Base-by-base conservation (phyloP, 352 stramenopile genomes). In the Pythium pyrilobum region DNA sequence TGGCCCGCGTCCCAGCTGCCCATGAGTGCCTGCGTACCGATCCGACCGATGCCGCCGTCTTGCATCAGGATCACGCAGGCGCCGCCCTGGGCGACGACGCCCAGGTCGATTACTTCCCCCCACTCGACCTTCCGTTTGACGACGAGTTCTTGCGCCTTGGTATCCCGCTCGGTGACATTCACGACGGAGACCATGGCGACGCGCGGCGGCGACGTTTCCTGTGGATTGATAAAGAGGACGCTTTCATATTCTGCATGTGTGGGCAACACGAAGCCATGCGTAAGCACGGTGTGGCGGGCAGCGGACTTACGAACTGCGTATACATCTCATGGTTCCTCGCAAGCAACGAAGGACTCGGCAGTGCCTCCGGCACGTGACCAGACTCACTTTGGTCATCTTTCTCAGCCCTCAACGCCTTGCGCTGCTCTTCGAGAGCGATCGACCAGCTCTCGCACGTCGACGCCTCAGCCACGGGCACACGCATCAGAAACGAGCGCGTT, bases 361-460 rank as follows among this genome's bases (percentile, higher is more conserved):
- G 47, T 33, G 70, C 67, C 48, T 85, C 68, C 23, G 53, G 28
- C 33, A 72, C 69, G 18, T 64, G 41, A 29, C 46, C 57, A 51
- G 37, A 80, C 71, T 82, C 74, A 78, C 65, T 71, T 71, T 85
- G 72, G 46, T 80, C 71, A 10, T 53, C 53, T 40, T 74, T 70
- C 50, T 84, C 71, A 10, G 67, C 70, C 8, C 67, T 69, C 27
- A 88, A 44, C 27, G 79, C 74, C 52, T 92, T 89, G 63, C 82
- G 80, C 63, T 92, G 82, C 59, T 90, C 76, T 49, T 90, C 79
- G 52, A 92, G 87, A 27, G 77, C 77, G 44, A 89, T 88, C 9
- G 81, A 89, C 82, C 82, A 92, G 69, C 77, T 89, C 58, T 90
- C 79, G 43, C 80, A 89, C 44, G 82, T 88, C 44, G 78, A 88